Base-by-base conservation (phyloP, 805 yeast genomes). In the Cyberlindnera mrakii region DNA sequence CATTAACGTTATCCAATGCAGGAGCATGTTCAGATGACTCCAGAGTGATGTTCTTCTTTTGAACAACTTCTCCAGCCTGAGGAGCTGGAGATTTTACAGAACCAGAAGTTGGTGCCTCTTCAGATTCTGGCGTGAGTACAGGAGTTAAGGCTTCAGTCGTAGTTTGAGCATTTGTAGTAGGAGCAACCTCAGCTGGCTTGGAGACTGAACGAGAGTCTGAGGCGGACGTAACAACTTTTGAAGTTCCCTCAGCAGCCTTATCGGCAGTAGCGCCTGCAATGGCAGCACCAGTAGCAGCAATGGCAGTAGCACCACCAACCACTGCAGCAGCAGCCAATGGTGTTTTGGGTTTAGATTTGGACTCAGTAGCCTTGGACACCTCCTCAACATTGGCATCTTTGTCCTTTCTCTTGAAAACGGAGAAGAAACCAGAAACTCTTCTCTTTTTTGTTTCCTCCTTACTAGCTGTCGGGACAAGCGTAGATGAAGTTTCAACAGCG, bases 341-440 rank as follows among this genome's bases (percentile, higher is more conserved):
- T 6, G 27, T 18, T 18, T 34, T n/a, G 19, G 39, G n/a, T 6
- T 23, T 23, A 33, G 44, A 13, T 30, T 32, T 29, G 29, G 37
- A 56, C 41, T 39, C 30, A 18, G 37, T 13, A n/a, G 33, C 15
- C 30, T 36, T 34, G n/a, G 20, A 29, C 18, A 20, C 39, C 4
- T 27, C 14, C 20, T 19, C n/a, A 30, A 30, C 31, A 19, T 14
- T 30, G 29, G 31, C 31, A 19, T 41, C 15, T 37, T 44, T 42
- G 11, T 48, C 45, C 39, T 43, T 44, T 44, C 42, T 48, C 35
- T 39, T 44, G 45, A 48, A 48, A 6, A 43, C 27, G 11, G 45
- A 34, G 44, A 50, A 50, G 35, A 50, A 41, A 3, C 54, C 52
- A 6, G 54, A 50, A 11, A 44, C 41, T 33, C 46, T 42, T 48